Conservation (phyloP, 176 grass and related monocot genomes). For the Carex kokanica region DNA sequence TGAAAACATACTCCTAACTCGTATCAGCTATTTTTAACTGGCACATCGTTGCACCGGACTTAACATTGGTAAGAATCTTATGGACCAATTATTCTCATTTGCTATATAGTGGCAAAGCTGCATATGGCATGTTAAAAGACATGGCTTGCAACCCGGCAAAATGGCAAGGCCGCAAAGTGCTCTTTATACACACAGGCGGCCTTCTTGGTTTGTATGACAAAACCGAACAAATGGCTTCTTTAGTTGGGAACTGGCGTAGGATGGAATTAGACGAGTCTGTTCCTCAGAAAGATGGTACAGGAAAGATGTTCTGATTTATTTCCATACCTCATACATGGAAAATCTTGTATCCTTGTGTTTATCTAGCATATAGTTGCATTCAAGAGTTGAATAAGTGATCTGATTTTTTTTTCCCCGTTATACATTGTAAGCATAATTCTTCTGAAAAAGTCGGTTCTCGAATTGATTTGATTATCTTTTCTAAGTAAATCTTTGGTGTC, state of each 20-base stretch:
- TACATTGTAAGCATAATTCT: neutral
- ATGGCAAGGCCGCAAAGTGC: slow-evolving; percentile 66
- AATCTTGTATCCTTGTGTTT: neutral
- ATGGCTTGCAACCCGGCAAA: slow-evolving; percentile 64
- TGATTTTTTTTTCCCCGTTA: neutral
- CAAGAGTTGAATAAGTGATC: neutral
- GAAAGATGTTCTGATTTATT: slow-evolving; percentile 86
- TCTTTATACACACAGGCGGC: slow-evolving; percentile 86
- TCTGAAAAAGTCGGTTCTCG: neutral
- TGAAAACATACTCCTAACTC: neutral
- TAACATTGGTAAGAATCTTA: slow-evolving; percentile 10
- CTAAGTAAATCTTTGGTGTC: neutral
- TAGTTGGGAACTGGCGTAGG: slow-evolving; percentile 61
- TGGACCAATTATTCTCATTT: neutral
- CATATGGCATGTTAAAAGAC: slow-evolving; percentile 66
- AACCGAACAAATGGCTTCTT: slow-evolving; percentile 53
- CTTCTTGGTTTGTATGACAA: slow-evolving; percentile 96
- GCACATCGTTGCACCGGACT: neutral
- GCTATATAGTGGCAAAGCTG: slow-evolving; percentile 65
- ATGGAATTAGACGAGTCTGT: slow-evolving; percentile 80
- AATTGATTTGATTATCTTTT: neutral
- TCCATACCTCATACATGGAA: neutral
- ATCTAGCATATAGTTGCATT: neutral
- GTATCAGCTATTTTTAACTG: neutral
- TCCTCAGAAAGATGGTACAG: slow-evolving; percentile 60